Conservation (phyloP, 1,284 basidiomycete genomes). For the Malassezia vespertilionis region DNA sequence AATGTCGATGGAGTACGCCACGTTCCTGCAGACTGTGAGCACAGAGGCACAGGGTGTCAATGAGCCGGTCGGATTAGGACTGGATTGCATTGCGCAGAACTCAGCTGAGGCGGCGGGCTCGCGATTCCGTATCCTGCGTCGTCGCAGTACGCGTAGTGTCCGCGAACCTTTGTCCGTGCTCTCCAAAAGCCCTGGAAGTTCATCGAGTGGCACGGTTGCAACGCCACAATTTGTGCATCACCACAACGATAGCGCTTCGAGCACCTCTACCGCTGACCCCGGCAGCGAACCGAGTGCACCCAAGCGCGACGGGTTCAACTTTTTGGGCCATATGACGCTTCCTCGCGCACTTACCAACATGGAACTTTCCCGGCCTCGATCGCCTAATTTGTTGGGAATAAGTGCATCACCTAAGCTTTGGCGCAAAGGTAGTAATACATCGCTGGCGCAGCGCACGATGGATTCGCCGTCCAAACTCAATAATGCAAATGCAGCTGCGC, state of each 20-base stretch:
- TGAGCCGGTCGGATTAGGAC: constrained; percentile 8
- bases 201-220: background rate
- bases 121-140: constrained; percentile 12
- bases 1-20: constrained; percentile 1
- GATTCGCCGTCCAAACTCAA: background rate
- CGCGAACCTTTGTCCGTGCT: background rate
- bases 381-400: too few relatives aligned
- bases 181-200: background rate
- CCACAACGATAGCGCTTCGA: background rate
- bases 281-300: background rate
- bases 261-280: background rate
- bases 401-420: constrained; percentile 5
- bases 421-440: constrained; percentile 3
- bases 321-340: background rate
- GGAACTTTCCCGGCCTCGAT: too few relatives aligned
- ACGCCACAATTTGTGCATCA: background rate
- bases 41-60: background rate
- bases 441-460: background rate
- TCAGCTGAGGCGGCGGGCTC: background rate
- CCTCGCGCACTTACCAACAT: too few relatives aligned
- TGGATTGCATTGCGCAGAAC: background rate
- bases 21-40: background rate
- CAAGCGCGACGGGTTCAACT: background rate
- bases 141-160: constrained; percentile 6
- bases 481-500: background rate